phyloP scores from a whole-genome alignment of 2,329 filamentous ascomycete species.

The Cryphonectria radicalis region DNA sequence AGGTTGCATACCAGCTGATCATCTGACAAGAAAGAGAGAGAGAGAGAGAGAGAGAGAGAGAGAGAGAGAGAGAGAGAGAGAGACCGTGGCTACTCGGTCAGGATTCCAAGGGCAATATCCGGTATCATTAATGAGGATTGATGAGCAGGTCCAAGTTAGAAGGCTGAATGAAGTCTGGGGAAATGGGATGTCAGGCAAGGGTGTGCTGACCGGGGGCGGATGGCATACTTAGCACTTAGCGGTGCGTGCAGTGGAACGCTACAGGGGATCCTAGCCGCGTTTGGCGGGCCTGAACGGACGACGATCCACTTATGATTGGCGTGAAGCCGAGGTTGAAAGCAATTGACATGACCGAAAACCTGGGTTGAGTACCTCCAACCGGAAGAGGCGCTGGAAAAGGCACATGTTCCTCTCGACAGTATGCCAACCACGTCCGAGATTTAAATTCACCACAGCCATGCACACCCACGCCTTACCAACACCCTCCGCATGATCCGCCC shows the following conservation, averaged over 20 bases:
- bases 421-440: slow-evolving; percentile 13
- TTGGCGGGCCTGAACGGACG: slow-evolving; percentile 6
- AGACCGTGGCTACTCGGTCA: neutral
- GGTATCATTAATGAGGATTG: neutral
- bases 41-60: neutral
- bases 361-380: neutral
- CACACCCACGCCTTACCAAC: slow-evolving; percentile 4
- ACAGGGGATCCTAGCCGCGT: slow-evolving; percentile 12
- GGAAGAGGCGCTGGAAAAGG: neutral
- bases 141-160: neutral
- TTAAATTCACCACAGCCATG: slow-evolving; percentile 19
- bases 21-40: neutral
- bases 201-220: neutral
- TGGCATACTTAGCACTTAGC: neutral
- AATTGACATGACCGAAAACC: slow-evolving; percentile 13
- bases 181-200: slow-evolving; percentile 12
- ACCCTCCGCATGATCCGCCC: slow-evolving; percentile 2
- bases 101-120: neutral
- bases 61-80: neutral
- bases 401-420: slow-evolving; percentile 14
- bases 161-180: slow-evolving; percentile 20
- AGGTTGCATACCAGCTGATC: neutral
- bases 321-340: slow-evolving; percentile 17
- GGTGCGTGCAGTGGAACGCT: neutral
- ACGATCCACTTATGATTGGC: slow-evolving; percentile 11